Conservation (phyloP, 2,329 filamentous ascomycete species). For the Zopfia rhizophila region DNA sequence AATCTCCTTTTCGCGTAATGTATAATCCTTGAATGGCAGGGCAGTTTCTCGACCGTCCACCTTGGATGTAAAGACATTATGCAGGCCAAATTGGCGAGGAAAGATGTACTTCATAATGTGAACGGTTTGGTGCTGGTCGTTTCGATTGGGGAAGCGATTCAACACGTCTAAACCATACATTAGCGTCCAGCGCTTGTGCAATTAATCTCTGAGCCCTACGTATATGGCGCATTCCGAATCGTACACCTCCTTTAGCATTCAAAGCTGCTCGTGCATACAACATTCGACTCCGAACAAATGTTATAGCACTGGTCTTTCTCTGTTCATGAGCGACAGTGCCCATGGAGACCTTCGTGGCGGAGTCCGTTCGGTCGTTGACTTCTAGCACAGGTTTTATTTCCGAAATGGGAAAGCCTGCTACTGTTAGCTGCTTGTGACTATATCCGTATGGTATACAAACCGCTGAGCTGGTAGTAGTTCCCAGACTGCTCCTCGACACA, state of each 20-base stretch:
- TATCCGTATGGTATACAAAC: slow-evolving; percentile 56
- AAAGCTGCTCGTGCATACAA: slow-evolving; percentile 82
- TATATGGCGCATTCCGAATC: slow-evolving; percentile 81
- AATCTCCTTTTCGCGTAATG: slow-evolving; percentile 85
- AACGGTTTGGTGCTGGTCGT: slow-evolving; percentile 65
- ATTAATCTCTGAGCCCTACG: slow-evolving; percentile 65
- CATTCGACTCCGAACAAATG: slow-evolving; percentile 83
- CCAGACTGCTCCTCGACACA: slow-evolving; percentile 67
- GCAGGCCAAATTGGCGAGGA: slow-evolving; percentile 86
- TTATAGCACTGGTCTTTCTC: slow-evolving; percentile 67
- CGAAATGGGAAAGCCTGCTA: slow-evolving; percentile 62
- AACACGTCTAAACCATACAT: slow-evolving; percentile 73
- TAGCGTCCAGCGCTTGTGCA: slow-evolving; percentile 25
- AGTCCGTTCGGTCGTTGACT: slow-evolving; percentile 11
- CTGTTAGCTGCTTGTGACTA: slow-evolving; percentile 8
- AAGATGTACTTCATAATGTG: slow-evolving; percentile 94
- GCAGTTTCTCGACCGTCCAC: slow-evolving; percentile 73
- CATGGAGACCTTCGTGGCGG: neutral
- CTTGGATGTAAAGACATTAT: slow-evolving; percentile 87
- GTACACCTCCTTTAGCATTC: slow-evolving; percentile 73
- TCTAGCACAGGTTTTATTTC: slow-evolving; percentile 49
- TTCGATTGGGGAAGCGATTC: slow-evolving; percentile 70
- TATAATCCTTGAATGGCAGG: slow-evolving; percentile 85
- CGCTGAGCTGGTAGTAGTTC: slow-evolving; percentile 83
- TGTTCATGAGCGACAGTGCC: slow-evolving; percentile 15